Evolutionary conservation across 192 early-diverging fungal species (phyloP).

Genomic region (Chytriomyces hyalinus): DNA sequence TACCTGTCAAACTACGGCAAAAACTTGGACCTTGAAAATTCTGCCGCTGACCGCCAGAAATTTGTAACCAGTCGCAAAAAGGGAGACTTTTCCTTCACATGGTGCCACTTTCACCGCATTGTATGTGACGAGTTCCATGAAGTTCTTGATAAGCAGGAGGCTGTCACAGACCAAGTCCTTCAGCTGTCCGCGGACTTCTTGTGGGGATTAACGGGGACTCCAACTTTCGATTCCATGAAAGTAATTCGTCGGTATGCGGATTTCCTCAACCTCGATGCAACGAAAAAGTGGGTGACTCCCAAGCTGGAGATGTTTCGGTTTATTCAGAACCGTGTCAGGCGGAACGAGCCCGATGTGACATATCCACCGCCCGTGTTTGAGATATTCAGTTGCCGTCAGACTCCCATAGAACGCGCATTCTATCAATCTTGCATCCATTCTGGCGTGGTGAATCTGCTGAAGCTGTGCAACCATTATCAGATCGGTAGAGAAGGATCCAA

Average conservation of each 20-base stretch:
- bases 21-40: neutral
- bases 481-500: neutral
- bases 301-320: neutral
- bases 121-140: slow-evolving; percentile 32
- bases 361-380: slow-evolving; percentile 19
- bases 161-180: neutral
- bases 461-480: slow-evolving; percentile 29
- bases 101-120: slow-evolving; percentile 24
- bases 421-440: slow-evolving; percentile 7
- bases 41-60: neutral
- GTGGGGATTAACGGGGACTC: slow-evolving; percentile 18
- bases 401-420: slow-evolving; percentile 9
- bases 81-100: slow-evolving; percentile 16
- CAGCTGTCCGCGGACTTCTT: neutral
- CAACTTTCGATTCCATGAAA: neutral
- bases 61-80: no score
- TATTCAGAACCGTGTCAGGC: slow-evolving; percentile 17
- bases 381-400: neutral
- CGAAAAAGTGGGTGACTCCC: neutral
- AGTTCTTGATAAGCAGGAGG: neutral
- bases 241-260: slow-evolving; percentile 2
- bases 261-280: neutral
- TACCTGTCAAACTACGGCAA: slow-evolving; percentile 1
- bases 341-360: slow-evolving; percentile 18
- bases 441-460: neutral